Percentiles rank a stretch among this genome's conserved stretches.
phyloP scores from a whole-genome alignment of 2,329 filamentous ascomycete species.

The Ophiosphaerella herpotricha region DNA sequence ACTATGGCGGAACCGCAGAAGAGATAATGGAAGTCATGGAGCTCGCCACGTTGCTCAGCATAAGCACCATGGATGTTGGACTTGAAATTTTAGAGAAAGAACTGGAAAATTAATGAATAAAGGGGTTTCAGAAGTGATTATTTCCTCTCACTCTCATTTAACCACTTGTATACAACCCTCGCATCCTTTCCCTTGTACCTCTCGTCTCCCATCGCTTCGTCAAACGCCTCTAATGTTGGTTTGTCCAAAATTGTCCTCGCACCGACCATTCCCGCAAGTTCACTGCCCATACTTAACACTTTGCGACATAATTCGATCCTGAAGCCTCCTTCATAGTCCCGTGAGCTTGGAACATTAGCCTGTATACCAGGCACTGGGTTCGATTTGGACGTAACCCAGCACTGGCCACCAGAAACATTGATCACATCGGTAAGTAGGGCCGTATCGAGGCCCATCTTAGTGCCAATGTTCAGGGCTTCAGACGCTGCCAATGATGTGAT shows the following conservation, averaged over 20 bases:
- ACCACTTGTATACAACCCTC: slow-evolving; percentile 40
- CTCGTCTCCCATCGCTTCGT: slow-evolving; percentile 31
- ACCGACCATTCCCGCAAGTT: slow-evolving; percentile 42
- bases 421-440: slow-evolving; percentile 77
- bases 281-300: slow-evolving; percentile 42
- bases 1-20: slow-evolving; percentile 52
- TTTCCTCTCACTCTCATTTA: slow-evolving; percentile 37
- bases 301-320: slow-evolving; percentile 41
- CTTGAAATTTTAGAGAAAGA: slow-evolving; percentile 31
- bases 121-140: not conserved
- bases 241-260: slow-evolving; percentile 39
- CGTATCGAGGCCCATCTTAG: slow-evolving; percentile 63
- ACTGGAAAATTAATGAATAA: slow-evolving; percentile 7
- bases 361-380: slow-evolving; percentile 73
- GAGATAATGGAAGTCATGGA: slow-evolving; percentile 57
- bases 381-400: slow-evolving; percentile 92
- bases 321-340: slow-evolving; percentile 47
- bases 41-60: slow-evolving; percentile 46
- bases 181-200: slow-evolving; percentile 40
- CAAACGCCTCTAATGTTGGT: slow-evolving; percentile 36
- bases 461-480: slow-evolving; percentile 66
- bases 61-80: slow-evolving; percentile 36
- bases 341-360: slow-evolving; percentile 44
- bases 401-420: slow-evolving; percentile 85
- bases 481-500: slow-evolving; percentile 80